Evolutionary conservation across 2,329 filamentous ascomycete genomes (phyloP).

Genomic region (Tolypocladium cylindrosporum): DNA sequence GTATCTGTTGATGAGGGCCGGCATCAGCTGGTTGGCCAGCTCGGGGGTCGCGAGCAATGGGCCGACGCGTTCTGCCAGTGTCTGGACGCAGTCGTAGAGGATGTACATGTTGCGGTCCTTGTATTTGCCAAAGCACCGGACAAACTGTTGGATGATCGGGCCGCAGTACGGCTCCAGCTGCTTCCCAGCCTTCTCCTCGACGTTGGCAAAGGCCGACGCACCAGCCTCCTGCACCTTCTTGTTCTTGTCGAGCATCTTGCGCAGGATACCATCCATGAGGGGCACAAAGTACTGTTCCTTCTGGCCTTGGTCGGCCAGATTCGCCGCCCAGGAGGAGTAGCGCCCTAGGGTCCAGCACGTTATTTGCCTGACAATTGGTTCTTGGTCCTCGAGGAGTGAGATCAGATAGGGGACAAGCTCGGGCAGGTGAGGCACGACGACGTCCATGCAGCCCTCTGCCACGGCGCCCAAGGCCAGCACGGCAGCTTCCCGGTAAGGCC

Average conservation of each 20-base stretch:
- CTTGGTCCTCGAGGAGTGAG: slow-evolving; percentile 69
- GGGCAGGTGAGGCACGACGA: slow-evolving; percentile 81
- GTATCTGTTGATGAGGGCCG: slow-evolving; percentile 81
- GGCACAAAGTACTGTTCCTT: slow-evolving; percentile 79
- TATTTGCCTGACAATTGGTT: slow-evolving; percentile 90
- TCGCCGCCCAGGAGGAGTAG: slow-evolving; percentile 86
- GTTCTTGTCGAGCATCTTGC: slow-evolving; percentile 92
- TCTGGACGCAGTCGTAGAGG: slow-evolving; percentile 96
- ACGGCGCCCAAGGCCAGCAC: slow-evolving; percentile 91
- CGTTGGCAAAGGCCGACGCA: slow-evolving; percentile 88
- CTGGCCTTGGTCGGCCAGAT: slow-evolving; percentile 55
- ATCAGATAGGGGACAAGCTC: slow-evolving; percentile 87
- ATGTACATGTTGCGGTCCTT: slow-evolving; percentile 99
- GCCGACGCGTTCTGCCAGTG: slow-evolving; percentile 83
- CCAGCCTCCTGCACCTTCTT: slow-evolving; percentile 97
- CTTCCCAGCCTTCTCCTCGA: slow-evolving; percentile 85
- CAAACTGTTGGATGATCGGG: slow-evolving; percentile 86
- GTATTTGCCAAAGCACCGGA: slow-evolving; percentile 86
- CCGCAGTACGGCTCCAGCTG: slow-evolving; percentile 76
- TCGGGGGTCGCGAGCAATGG: slow-evolving; percentile 69
- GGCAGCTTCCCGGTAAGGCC: slow-evolving; percentile 87
- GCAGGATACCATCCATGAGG: slow-evolving; percentile 92
- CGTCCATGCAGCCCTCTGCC: slow-evolving; percentile 85
- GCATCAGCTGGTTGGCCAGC: slow-evolving; percentile 82
- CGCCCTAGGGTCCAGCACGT: slow-evolving; percentile 95